Percentiles rank a stretch among this genome's conserved stretches.
Conservation (phyloP, 306 rosid species). For the Malus fusca region DNA sequence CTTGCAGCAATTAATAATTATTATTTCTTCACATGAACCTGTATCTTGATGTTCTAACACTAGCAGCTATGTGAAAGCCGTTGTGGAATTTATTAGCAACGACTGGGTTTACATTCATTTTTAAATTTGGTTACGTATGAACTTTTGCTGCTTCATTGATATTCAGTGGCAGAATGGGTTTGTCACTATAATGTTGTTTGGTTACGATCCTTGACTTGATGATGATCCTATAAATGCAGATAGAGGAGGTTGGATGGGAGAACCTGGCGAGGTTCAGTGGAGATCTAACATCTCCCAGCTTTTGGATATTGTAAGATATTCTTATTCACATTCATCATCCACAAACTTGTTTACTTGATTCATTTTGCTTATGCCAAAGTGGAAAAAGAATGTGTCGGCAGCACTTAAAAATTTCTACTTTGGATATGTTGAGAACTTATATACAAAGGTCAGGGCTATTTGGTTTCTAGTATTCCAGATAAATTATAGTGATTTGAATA, state of each 20-base stretch:
- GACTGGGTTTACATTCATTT: background rate
- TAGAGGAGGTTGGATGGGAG: constrained; percentile 43
- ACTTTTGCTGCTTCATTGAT: background rate
- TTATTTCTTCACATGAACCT: background rate
- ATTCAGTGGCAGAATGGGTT: background rate
- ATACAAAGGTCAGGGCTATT: background rate
- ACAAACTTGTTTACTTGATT: background rate
- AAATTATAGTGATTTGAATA: background rate
- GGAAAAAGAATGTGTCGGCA: background rate
- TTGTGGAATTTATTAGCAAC: background rate
- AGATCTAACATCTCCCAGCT: constrained; percentile 28
- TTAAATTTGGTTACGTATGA: background rate
- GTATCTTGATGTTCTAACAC: background rate
- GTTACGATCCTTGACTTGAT: constrained; percentile 2
- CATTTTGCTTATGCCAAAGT: background rate
- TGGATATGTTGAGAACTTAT: background rate
- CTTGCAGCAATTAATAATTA: background rate
- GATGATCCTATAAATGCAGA: constrained; percentile 14
- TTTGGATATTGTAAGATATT: constrained; percentile 24
- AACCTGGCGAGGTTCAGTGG: constrained; percentile 20
- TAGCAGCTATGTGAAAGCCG: background rate
- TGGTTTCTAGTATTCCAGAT: background rate
- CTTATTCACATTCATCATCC: background rate
- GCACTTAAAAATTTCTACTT: background rate
- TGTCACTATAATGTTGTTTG: background rate